These are phyloP conservation scores for Handroanthus guayacan DNA, from an alignment of 257 asterid genomes.

Conservation along the genomic window DNA sequence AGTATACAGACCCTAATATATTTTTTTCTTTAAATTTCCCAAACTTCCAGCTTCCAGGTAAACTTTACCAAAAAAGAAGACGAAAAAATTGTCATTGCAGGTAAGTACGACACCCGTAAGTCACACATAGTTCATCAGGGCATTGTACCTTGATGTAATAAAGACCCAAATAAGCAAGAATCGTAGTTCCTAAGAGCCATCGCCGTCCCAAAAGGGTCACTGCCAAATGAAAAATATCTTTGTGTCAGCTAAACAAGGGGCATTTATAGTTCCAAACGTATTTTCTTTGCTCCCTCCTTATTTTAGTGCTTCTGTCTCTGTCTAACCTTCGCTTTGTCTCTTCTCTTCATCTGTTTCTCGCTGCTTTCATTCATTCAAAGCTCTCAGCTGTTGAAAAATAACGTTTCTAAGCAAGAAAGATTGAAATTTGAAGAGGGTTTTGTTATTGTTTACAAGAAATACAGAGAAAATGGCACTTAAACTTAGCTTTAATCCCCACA, in stretches of 20 bases:
- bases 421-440: slow-evolving; percentile 3
- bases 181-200: slow-evolving; percentile 45
- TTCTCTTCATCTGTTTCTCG: slow-evolving; percentile 6
- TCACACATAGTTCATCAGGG: slow-evolving; percentile 4
- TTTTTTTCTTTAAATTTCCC: too few relatives aligned
- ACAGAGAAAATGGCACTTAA: slow-evolving; percentile 51
- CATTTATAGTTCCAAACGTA: slow-evolving; percentile 33
- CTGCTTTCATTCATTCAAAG: not conserved
- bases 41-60: too few relatives aligned
- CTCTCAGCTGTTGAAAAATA: not conserved
- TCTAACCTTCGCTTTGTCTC: slow-evolving; percentile 8
- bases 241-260: slow-evolving; percentile 29
- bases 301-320: slow-evolving; percentile 26
- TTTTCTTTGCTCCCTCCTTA: slow-evolving; percentile 7
- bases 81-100: not conserved
- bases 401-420: not conserved
- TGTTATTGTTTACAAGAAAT: not conserved
- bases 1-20: too few relatives aligned
- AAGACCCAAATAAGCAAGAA: slow-evolving; percentile 11
- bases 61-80: slow-evolving; percentile 9
- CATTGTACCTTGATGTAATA: slow-evolving; percentile 24
- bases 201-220: slow-evolving; percentile 42
- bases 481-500: slow-evolving; percentile 42
- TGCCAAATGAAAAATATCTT: slow-evolving; percentile 13
- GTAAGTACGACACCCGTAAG: too few relatives aligned